Evolutionary conservation across 2,329 filamentous ascomycete species (phyloP).

Genomic region (Alternaria hordeiaustralica): DNA sequence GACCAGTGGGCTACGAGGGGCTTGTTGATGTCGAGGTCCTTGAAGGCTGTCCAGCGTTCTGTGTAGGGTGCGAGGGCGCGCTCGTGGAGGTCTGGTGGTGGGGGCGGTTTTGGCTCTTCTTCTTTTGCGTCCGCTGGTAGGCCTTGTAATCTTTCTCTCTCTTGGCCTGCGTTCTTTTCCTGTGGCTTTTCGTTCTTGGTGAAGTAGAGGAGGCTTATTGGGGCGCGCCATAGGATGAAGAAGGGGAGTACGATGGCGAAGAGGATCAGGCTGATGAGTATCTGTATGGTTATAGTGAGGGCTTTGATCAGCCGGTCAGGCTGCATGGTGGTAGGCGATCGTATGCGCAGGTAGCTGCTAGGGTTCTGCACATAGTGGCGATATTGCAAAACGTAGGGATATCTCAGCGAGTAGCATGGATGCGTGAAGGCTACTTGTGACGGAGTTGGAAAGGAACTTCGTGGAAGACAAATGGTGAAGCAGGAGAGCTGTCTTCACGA

Average conservation of each 20-base stretch:
- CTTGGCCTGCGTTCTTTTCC: background rate
- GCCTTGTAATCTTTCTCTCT: background rate
- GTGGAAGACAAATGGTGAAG: background rate
- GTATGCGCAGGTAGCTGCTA: background rate
- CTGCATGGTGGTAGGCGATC: background rate
- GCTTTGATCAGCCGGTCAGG: background rate
- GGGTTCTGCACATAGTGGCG: background rate
- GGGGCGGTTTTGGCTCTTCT: background rate
- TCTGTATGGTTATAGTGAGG: background rate
- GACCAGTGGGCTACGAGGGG: background rate
- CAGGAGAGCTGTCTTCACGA: background rate
- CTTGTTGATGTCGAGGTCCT: too few species aligned
- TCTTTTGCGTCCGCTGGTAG: background rate
- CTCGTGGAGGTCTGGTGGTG: background rate
- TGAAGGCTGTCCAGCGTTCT: background rate
- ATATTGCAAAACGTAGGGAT: background rate
- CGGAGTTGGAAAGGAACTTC: too few species aligned
- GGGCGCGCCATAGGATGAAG: conserved; percentile 4
- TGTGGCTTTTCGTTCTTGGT: background rate
- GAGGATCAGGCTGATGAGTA: background rate
- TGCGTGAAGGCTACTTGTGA: background rate
- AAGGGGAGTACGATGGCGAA: conserved; percentile 2
- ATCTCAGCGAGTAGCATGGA: background rate
- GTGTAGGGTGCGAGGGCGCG: background rate
- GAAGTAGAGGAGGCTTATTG: background rate